Percentiles rank a stretch among this genome's conserved stretches.
Evolutionary conservation across 202 grass and related monocot genomes (phyloP).

Genomic region (Schoenoplectus tabernaemontani): DNA sequence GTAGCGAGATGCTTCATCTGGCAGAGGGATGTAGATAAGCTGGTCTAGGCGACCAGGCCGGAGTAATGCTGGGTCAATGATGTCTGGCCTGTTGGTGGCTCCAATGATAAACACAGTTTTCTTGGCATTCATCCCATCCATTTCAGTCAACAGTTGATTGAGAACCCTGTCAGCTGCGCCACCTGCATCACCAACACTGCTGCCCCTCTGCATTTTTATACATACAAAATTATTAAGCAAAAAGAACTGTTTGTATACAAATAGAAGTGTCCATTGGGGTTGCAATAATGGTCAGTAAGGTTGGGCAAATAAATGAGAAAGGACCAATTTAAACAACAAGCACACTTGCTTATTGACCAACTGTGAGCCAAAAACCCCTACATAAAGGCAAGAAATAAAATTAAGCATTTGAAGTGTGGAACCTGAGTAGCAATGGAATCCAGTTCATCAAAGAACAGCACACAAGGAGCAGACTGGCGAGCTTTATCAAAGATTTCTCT

Average conservation of each 20-base stretch:
- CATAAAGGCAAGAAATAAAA: neutral
- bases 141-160: conserved; percentile 39
- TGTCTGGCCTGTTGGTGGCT: conserved; percentile 42
- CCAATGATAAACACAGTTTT: conserved; percentile 45
- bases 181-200: conserved; percentile 41
- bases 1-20: conserved; percentile 34
- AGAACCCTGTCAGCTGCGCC: conserved; percentile 43
- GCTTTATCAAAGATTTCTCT: conserved; percentile 69
- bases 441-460: conserved; percentile 44
- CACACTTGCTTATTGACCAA: neutral
- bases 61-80: conserved; percentile 37
- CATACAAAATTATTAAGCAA: neutral
- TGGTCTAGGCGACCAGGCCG: conserved; percentile 45
- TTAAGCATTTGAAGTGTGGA: neutral
- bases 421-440: conserved; percentile 48
- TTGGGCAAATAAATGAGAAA: too few relatives aligned
- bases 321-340: neutral
- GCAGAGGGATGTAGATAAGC: conserved; percentile 43
- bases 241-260: neutral
- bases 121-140: conserved; percentile 43
- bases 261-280: neutral
- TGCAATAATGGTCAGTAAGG: neutral
- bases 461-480: conserved; percentile 48
- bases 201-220: conserved; percentile 25
- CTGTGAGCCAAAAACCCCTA: neutral